Evolutionary conservation across 768 basidiomycete species (phyloP).

Genomic region (Collybia mongolica): DNA sequence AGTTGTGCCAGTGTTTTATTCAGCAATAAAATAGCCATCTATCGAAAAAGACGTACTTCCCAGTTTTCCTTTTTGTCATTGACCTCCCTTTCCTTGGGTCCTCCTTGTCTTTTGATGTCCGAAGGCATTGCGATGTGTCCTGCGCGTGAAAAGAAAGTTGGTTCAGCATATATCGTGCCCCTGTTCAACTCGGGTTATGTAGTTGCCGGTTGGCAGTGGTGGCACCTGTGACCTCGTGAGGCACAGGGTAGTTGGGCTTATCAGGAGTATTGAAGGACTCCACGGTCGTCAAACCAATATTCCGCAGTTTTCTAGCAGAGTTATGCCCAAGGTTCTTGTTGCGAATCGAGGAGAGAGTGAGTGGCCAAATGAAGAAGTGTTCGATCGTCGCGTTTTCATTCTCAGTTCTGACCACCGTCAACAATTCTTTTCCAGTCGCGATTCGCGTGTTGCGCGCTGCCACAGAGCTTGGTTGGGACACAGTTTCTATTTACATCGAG

Average conservation of each 20-base stretch:
- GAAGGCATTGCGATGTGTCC: conserved; percentile 25
- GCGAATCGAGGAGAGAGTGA: conserved; percentile 73
- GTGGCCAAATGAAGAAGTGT: conserved; percentile 25
- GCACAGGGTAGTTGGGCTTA: background rate
- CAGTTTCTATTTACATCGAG: conserved; percentile 85
- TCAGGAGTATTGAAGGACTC: too few relatives aligned
- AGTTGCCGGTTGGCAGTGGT: too few relatives aligned
- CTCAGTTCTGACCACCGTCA: conserved; percentile 10
- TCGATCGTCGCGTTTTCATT: background rate
- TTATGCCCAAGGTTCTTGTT: conserved; percentile 66
- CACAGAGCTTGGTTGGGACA: conserved; percentile 55
- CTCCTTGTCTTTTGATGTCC: conserved; percentile 4
- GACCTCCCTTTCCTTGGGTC: background rate
- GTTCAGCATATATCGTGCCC: too few relatives aligned
- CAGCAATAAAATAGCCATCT: background rate
- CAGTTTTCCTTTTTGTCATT: conserved; percentile 22
- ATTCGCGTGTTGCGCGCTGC: conserved; percentile 86
- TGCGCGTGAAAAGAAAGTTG: too few relatives aligned
- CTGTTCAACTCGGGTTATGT: too few relatives aligned
- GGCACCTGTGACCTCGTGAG: background rate
- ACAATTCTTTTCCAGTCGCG: conserved; percentile 53
- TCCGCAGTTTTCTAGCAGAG: background rate
- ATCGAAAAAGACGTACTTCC: conserved; percentile 21
- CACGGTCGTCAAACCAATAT: background rate
- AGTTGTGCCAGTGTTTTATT: background rate